Evolutionary conservation across 176 grass and related monocot genomes (phyloP).

Genomic region (Oryza longistaminata): DNA sequence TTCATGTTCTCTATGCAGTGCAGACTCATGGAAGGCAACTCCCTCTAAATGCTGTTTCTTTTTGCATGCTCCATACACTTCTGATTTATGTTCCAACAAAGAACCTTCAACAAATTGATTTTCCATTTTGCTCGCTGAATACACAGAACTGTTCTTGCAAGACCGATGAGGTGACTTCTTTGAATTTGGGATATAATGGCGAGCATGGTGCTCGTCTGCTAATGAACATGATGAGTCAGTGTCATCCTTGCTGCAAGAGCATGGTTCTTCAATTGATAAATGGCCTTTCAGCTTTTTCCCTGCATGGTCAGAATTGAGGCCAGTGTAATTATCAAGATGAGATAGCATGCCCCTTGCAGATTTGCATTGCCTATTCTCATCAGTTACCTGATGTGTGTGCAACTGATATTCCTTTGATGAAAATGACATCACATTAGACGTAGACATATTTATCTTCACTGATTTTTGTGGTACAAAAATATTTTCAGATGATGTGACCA

Average conservation of each 20-base stretch:
- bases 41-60: conserved; percentile 15
- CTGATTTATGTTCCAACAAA: conserved; percentile 25
- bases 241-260: conserved; percentile 51
- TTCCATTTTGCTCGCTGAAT: conserved; percentile 35
- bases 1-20: conserved; percentile 27
- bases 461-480: conserved; percentile 40
- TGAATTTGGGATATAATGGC: conserved; percentile 22
- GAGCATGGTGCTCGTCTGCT: conserved; percentile 3
- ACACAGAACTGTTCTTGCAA: conserved; percentile 15
- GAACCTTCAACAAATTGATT: conserved; percentile 26
- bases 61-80: conserved; percentile 12
- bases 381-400: conserved; percentile 30
- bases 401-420: conserved; percentile 50
- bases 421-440: conserved; percentile 47
- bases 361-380: conserved; percentile 35
- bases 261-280: conserved; percentile 44
- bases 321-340: conserved; percentile 31
- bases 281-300: conserved; percentile 37
- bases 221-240: conserved; percentile 47
- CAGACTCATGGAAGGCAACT: not conserved
- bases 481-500: conserved; percentile 30
- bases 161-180: conserved; percentile 21
- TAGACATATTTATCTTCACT: conserved; percentile 47
- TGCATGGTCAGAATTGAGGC: conserved; percentile 44
- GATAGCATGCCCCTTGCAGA: conserved; percentile 32